Conservation (phyloP, 2,329 filamentous ascomycete genomes). For the Hymenoscyphus occultus region DNA sequence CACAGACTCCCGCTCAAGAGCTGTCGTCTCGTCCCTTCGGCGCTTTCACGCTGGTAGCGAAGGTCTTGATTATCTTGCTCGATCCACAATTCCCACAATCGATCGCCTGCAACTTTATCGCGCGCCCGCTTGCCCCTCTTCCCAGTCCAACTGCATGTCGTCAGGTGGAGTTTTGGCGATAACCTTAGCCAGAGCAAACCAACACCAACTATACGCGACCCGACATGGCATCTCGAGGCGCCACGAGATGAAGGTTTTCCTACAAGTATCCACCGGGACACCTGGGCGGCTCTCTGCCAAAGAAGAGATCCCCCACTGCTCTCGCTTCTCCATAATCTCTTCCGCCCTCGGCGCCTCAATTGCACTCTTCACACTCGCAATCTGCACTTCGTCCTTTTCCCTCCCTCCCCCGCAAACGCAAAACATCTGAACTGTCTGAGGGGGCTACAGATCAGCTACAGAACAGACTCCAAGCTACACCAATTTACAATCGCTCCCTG, state of each 20-base stretch:
- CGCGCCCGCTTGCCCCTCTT: background rate
- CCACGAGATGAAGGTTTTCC: background rate
- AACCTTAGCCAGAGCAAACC: background rate
- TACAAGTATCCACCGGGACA: background rate
- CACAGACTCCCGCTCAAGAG: background rate
- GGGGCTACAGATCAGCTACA: background rate
- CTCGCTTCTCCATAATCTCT: background rate
- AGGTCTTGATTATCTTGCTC: background rate
- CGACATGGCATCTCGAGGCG: background rate
- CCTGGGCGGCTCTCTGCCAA: background rate
- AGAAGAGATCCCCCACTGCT: background rate
- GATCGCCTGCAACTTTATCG: background rate
- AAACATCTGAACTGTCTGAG: constrained; percentile 11
- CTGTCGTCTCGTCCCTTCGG: background rate
- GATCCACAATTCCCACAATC: background rate
- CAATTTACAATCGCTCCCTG: background rate
- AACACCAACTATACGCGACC: background rate
- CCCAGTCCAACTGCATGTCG: background rate
- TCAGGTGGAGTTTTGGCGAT: background rate
- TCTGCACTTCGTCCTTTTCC: background rate
- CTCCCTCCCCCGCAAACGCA: constrained; percentile 8
- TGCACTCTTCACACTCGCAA: background rate
- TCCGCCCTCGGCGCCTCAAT: background rate
- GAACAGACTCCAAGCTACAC: background rate
- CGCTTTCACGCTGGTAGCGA: background rate